Evolutionary conservation across 768 basidiomycete genomes (phyloP), one percentile per base, ranked within the genome.

Genomic region (Tulasnella sp.): DNA sequence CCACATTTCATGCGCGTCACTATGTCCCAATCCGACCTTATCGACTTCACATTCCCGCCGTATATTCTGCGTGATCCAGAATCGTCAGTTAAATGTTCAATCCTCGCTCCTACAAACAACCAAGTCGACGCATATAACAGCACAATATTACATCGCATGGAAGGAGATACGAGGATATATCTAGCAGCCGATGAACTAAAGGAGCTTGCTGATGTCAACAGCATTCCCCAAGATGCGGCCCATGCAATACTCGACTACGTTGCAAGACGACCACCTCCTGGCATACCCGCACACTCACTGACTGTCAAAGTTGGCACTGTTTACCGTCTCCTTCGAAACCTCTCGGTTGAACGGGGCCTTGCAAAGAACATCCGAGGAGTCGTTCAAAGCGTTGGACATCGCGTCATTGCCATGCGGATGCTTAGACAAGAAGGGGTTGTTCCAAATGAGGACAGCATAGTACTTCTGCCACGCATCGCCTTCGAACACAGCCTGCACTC

Each of bases 101-200:
- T 77, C 61, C 69, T 77, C 8, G 70, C 72, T 1, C 74, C 74
- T 3, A 72, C 69, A 4, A 76, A 75, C 58, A 29, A 43, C 0
- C 69, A 73, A 44, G 71, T 75, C 10, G 71, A 74, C 49, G 56
- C 50, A 2, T 75, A 71, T 65, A 76, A 76, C 61, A 50, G 62
- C 11, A 53, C 54, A 1, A 70, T 76, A n/a, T 63, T 75, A 8
- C 30, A 64, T 1, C 53, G 64, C 1, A 53, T 75, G 13, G 27
- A 54, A 1, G 71, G 73, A 1, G 45, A 21, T 52, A 63, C 61
- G 43, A 55, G 66, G 13, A 66, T 65, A 11, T 71, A 67, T 56
- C 63, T 65, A 26, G 64, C 67, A 13, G 62, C 68, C 5, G 69
- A 72, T 44, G 38, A 55, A 3, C 49, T 72, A 2, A 64, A 69